Base-by-base conservation (phyloP, 345 rosid genomes). In the Acer saccharum region DNA sequence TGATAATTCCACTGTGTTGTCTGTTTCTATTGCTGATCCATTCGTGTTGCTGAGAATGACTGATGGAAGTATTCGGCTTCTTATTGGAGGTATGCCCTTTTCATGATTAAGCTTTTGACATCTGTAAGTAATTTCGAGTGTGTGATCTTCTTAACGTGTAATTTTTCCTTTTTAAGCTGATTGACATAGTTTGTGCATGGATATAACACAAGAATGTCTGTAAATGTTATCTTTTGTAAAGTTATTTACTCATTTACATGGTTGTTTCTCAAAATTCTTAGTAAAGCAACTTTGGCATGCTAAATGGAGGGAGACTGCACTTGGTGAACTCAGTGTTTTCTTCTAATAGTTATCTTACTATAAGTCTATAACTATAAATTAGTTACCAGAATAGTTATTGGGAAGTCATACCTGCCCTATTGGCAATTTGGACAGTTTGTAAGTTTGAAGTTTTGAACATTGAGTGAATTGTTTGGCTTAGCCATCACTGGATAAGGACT, bases 21-120 rank as follows among this genome's bases (percentile, higher is more conserved):
- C 90, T 81, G 99, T 90, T 81, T 96, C 98, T 63, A 96, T 96
- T 82, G 97, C 90, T 69, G 99, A 96, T 88, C 99, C 98, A 29
- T 94, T 88, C 81, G 95, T 88, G 60, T 84, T 96, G 81, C 83
- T 96, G 58, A 89, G 90, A 86, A 94, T 96, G 98, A 89, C 88
- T 76, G 97, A 96, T 82, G 97, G 92, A 84, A 94, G 89, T 77
- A 89, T 94, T 76, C 89, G 90, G 75, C 93, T 96, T 76, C 93
- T 96, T 79, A 82, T 91, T 83, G 99, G 98, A 89, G 99, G 99
- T 96, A 89, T 77, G 65, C 54, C 64, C 63, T 73, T 21, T 62
- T 61, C 46, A n/a, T 55, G 66, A 52, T 50, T 46, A 64, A 27
- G 29, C 71, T 44, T 18, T 14, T 71, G 65, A 54, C 20, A 27